Percentiles rank a stretch among this genome's conserved stretches.
These are phyloP conservation scores for Chenopodium suecicum DNA, from an alignment of 148 eudicot species.

Conservation along the genomic window DNA sequence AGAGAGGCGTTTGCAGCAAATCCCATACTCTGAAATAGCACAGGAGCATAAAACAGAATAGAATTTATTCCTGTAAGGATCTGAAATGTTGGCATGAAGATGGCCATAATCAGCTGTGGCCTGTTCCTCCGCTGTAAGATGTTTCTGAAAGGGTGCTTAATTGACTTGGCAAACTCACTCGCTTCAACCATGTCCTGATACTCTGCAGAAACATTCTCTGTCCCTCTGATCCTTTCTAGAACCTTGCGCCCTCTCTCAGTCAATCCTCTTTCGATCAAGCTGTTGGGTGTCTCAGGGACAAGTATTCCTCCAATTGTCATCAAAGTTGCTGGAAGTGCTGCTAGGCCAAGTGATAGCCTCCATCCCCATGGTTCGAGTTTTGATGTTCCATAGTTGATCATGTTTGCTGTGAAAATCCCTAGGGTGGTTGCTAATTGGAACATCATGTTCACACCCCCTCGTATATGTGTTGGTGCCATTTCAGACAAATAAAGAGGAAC, in stretches of 20 bases:
- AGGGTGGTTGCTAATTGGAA: constrained; percentile 87
- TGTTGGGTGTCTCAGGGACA: constrained; percentile 89
- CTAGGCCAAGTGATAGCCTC: constrained; percentile 86
- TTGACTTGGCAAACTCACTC: constrained; percentile 67
- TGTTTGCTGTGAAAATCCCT: constrained; percentile 88
- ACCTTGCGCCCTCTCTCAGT: constrained; percentile 53
- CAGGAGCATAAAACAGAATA: constrained; percentile 86
- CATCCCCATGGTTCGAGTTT: constrained; percentile 90
- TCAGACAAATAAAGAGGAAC: constrained; percentile 80
- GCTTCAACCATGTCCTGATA: constrained; percentile 69
- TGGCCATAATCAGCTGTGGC: constrained; percentile 73
- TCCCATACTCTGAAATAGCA: constrained; percentile 80
- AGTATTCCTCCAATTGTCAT: constrained; percentile 77
- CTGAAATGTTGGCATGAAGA: constrained; percentile 82
- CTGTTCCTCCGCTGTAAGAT: constrained; percentile 68
- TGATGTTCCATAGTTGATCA: constrained; percentile 80
- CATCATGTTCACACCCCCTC: constrained; percentile 90
- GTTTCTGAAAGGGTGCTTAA: constrained; percentile 77
- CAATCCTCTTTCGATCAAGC: constrained; percentile 64
- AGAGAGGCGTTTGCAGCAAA: constrained; percentile 65
- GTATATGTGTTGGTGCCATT: constrained; percentile 83
- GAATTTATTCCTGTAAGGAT: constrained; percentile 86
- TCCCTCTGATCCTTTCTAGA: constrained; percentile 64
- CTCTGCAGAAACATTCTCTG: constrained; percentile 55
- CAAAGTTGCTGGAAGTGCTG: constrained; percentile 69